These are phyloP conservation scores for Ceratocystis cacaofunesta DNA, from an alignment of 2,329 filamentous ascomycete genomes.

Conservation along the genomic window DNA sequence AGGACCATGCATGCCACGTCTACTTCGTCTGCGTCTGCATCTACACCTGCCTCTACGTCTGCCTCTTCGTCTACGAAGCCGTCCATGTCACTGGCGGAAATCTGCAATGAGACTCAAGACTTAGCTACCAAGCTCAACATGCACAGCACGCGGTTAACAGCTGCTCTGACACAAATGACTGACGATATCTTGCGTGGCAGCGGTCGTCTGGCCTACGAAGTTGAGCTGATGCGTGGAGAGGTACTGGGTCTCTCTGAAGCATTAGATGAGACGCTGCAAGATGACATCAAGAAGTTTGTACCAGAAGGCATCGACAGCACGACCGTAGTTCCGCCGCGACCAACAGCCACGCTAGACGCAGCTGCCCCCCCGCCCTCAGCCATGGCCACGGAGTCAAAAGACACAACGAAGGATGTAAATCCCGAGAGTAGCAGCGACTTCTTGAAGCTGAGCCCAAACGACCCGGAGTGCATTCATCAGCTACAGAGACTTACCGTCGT, in stretches of 20 bases:
- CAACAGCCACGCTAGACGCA: neutral
- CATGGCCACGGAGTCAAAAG: slow-evolving; percentile 16
- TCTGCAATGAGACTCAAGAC: slow-evolving; percentile 67
- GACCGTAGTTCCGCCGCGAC: slow-evolving; percentile 20
- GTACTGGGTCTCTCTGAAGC: slow-evolving; percentile 66
- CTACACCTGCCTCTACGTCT: neutral
- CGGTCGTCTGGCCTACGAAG: slow-evolving; percentile 80
- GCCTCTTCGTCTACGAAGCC: slow-evolving; percentile 11
- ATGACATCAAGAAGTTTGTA: slow-evolving; percentile 60
- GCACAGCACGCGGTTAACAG: slow-evolving; percentile 70
- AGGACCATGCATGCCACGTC: neutral
- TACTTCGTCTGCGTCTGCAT: neutral
- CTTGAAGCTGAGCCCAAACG: slow-evolving; percentile 20
- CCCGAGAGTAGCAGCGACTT: slow-evolving; percentile 8
- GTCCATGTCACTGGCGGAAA: slow-evolving; percentile 49
- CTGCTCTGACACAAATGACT: slow-evolving; percentile 71
- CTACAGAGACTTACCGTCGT: slow-evolving; percentile 73
- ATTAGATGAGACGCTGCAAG: slow-evolving; percentile 54
- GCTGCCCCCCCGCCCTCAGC: slow-evolving; percentile 3
- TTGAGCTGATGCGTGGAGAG: slow-evolving; percentile 83
- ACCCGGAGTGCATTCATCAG: slow-evolving; percentile 58
- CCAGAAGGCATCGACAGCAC: slow-evolving; percentile 32
- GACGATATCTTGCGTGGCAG: slow-evolving; percentile 89
- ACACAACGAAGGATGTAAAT: neutral
- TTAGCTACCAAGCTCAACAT: slow-evolving; percentile 79